Conservation (phyloP, 2,329 filamentous ascomycete genomes). For the Calonectria henricotiae region DNA sequence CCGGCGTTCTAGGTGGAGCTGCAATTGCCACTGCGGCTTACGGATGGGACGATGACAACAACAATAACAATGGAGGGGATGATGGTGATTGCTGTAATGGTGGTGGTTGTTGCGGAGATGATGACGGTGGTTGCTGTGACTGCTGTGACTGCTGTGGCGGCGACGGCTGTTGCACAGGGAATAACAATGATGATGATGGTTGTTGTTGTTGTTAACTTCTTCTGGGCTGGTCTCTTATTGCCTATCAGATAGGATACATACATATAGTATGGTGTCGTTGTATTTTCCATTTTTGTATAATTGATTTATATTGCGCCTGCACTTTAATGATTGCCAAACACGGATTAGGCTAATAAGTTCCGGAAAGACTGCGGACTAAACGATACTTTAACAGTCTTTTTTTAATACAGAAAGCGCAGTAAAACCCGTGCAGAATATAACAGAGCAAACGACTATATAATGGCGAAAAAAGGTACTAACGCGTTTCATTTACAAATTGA, state of each 20-base stretch:
- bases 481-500: too few relatives aligned
- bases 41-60: constrained; percentile 1
- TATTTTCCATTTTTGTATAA: background rate
- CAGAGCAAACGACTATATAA: too few relatives aligned
- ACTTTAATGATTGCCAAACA: too few relatives aligned
- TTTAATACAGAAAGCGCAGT: too few relatives aligned
- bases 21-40: background rate
- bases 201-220: background rate
- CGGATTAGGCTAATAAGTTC: too few relatives aligned
- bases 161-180: background rate
- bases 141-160: background rate
- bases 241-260: background rate
- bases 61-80: background rate
- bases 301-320: too few relatives aligned
- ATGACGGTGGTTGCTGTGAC: background rate
- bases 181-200: background rate
- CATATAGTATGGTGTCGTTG: background rate
- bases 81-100: background rate
- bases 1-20: background rate
- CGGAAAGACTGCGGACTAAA: too few relatives aligned
- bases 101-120: background rate
- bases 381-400: too few relatives aligned
- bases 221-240: background rate
- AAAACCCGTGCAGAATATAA: too few relatives aligned
- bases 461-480: too few relatives aligned